Evolutionary conservation across 331 rosid genomes (phyloP).

Genomic region (Acacia concinna): DNA sequence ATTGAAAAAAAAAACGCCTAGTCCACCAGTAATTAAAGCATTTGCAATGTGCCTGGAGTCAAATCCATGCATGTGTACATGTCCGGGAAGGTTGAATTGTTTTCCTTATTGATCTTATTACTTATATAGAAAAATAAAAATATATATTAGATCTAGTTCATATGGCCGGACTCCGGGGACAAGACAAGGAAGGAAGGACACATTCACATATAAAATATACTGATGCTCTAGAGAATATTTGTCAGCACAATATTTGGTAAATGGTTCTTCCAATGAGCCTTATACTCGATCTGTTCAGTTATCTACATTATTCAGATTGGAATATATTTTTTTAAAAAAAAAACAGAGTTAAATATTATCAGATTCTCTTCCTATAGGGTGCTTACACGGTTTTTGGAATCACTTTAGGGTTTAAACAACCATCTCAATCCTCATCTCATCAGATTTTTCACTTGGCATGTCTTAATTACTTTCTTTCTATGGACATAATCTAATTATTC

Average conservation of each 20-base stretch:
- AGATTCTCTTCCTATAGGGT: neutral
- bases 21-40: neutral
- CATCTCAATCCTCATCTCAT: neutral
- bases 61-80: neutral
- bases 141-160: neutral
- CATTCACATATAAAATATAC: neutral
- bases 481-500: neutral
- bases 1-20: no score
- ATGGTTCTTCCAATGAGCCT: neutral
- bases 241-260: neutral
- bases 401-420: neutral
- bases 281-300: neutral
- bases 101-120: neutral
- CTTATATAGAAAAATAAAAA: neutral
- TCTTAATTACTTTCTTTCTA: neutral
- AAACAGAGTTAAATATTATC: neutral
- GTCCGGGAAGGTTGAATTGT: neutral
- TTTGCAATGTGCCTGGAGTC: neutral
- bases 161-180: neutral
- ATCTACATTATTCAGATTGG: neutral
- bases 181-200: neutral
- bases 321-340: no score
- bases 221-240: neutral
- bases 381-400: neutral
- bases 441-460: neutral